A percentile compares a stretch with the other conserved stretches of the same genome.
These are phyloP conservation scores for Helotiales sp. DNA, from an alignment of 2,329 filamentous ascomycete species.

Conservation along the genomic window DNA sequence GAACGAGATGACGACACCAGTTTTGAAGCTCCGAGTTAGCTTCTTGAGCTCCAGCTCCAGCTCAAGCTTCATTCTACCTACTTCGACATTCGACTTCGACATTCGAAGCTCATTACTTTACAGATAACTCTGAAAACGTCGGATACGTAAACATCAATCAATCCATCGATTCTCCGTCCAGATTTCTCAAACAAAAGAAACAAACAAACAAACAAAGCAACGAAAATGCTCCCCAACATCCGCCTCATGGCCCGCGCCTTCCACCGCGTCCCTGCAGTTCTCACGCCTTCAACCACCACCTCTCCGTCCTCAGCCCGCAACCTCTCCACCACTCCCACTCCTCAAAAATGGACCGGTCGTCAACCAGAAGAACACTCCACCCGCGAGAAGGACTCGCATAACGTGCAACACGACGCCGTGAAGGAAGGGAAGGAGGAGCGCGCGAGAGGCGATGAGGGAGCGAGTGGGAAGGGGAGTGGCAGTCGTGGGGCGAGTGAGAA, in stretches of 20 bases:
- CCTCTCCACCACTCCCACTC: not conserved
- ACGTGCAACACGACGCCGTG: constrained; percentile 42
- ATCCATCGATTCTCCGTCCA: too few relatives aligned
- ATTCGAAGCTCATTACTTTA: not conserved
- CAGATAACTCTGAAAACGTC: not conserved
- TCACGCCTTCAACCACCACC: not conserved
- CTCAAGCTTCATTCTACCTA: too few relatives aligned
- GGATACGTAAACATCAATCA: not conserved
- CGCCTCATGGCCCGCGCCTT: constrained; percentile 26
- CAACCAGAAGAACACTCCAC: constrained; percentile 22
- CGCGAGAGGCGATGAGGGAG: constrained; percentile 42
- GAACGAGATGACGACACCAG: constrained; percentile 16
- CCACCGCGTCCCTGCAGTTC: constrained; percentile 24
- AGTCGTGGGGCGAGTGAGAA: constrained; percentile 29
- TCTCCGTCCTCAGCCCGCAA: not conserved
- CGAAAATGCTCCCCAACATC: constrained; percentile 19
- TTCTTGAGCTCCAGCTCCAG: not conserved
- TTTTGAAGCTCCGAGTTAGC: constrained; percentile 2
- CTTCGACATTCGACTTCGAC: too few relatives aligned
- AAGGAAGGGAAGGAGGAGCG: constrained; percentile 48
- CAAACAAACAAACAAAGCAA: too few relatives aligned
- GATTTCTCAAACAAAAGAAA: not conserved
- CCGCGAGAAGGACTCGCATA: constrained; percentile 27
- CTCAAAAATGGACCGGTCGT: constrained; percentile 27
- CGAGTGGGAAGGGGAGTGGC: constrained; percentile 40